These are phyloP conservation scores for Pythium pyrilobum DNA, from an alignment of 352 stramenopile genomes.

Conservation along the genomic window DNA sequence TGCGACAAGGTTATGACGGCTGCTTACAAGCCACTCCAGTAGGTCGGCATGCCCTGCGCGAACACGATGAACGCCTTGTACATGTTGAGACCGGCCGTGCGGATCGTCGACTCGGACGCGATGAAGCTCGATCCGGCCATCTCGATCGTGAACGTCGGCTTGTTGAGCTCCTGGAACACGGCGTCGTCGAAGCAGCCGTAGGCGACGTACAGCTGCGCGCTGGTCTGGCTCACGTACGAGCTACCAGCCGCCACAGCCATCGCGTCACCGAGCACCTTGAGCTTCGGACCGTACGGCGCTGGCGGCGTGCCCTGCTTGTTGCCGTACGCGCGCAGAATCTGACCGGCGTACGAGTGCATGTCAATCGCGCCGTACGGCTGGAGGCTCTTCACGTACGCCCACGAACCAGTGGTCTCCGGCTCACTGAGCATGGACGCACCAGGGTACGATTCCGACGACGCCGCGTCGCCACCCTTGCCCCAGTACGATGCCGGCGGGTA, in stretches of 20 bases:
- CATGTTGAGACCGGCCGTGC: slow-evolving; percentile 14
- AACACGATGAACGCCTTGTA: slow-evolving; percentile 14
- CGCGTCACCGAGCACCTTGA: slow-evolving; percentile 13
- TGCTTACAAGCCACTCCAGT: slow-evolving; percentile 12
- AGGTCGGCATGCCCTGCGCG: slow-evolving; percentile 9
- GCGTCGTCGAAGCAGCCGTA: slow-evolving; percentile 26
- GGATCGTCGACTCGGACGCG: slow-evolving; percentile 13
- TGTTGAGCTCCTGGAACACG: slow-evolving; percentile 23
- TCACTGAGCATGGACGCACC: slow-evolving; percentile 19
- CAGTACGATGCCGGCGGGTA: slow-evolving; percentile 15
- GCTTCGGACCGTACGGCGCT: slow-evolving; percentile 17
- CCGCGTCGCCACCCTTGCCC: not conserved
- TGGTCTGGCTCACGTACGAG: slow-evolving; percentile 5
- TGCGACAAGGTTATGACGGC: not conserved
- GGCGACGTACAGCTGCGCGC: slow-evolving; percentile 18
- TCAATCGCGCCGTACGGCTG: slow-evolving; percentile 17
- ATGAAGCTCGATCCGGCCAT: slow-evolving; percentile 21
- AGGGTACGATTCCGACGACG: slow-evolving; percentile 14
- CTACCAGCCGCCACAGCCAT: slow-evolving; percentile 8
- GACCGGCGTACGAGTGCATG: slow-evolving; percentile 22
- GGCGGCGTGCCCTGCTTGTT: slow-evolving; percentile 4
- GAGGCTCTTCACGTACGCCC: slow-evolving; percentile 17
- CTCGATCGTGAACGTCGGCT: slow-evolving; percentile 22
- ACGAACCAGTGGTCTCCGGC: slow-evolving; percentile 19
- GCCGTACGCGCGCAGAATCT: slow-evolving; percentile 20